These are phyloP conservation scores for Aspergillus oerlinghausenensis DNA, from an alignment of 2,329 filamentous ascomycete genomes.

Conservation along the genomic window DNA sequence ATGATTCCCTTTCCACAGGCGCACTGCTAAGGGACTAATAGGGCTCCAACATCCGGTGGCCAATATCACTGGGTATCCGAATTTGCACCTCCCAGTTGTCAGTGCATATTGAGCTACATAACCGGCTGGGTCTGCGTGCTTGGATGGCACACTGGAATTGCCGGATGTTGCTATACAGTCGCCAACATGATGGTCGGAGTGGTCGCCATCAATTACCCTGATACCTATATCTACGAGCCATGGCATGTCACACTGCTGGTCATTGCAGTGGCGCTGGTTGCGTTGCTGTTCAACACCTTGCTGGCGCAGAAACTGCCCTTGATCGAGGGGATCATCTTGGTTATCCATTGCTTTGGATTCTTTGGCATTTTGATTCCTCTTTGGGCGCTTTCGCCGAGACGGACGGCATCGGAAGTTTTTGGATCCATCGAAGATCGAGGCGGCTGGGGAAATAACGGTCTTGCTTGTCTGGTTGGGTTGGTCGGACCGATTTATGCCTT, in stretches of 20 bases:
- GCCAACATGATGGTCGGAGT: constrained; percentile 33
- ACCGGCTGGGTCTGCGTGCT: constrained; percentile 28
- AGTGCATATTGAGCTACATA: constrained; percentile 31
- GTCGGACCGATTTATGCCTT: constrained; percentile 17
- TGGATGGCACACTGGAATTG: constrained; percentile 27
- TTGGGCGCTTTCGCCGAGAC: constrained; percentile 19
- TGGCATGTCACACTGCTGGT: constrained; percentile 30
- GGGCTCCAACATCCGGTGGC: constrained; percentile 37
- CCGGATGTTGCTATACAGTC: constrained; percentile 22
- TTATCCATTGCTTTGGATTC: constrained; percentile 29
- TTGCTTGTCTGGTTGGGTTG: constrained; percentile 26
- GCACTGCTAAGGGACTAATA: background rate
- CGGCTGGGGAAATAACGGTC: constrained; percentile 22
- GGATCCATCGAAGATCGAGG: constrained; percentile 21
- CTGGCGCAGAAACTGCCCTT: constrained; percentile 23
- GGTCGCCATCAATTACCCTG: constrained; percentile 25
- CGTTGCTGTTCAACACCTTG: constrained; percentile 27
- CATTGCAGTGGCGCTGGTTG: constrained; percentile 19
- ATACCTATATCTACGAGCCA: constrained; percentile 19
- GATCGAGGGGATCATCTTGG: constrained; percentile 26
- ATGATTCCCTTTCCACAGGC: background rate
- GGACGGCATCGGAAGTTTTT: constrained; percentile 24
- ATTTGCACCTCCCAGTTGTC: constrained; percentile 29
- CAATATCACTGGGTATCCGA: constrained; percentile 34
- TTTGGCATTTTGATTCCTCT: constrained; percentile 28